These are phyloP conservation scores for Mortierella sp. DNA, from an alignment of 371 early-diverging fungal genomes.

Conservation along the genomic window DNA sequence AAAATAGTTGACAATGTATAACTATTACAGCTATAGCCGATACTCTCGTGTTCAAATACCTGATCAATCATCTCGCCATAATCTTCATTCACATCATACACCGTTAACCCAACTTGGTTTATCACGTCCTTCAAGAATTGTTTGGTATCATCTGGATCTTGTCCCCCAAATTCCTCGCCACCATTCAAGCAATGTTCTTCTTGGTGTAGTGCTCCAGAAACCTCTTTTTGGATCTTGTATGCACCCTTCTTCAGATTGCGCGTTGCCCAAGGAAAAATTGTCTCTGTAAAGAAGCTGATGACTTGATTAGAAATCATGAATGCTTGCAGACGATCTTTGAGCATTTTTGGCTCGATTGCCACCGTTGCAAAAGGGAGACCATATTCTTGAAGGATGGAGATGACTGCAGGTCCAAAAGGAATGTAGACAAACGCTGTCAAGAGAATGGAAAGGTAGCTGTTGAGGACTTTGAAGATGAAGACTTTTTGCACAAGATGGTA, in stretches of 20 bases:
- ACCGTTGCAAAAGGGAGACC: constrained; percentile 39
- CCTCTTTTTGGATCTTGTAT: constrained; percentile 48
- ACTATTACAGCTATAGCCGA: neutral
- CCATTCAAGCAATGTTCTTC: neutral
- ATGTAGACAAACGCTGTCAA: constrained; percentile 89
- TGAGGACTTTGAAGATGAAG: constrained; percentile 85
- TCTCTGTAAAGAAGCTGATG: constrained; percentile 80
- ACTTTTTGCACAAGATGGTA: constrained; percentile 81
- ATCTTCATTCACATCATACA: constrained; percentile 86
- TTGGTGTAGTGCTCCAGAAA: constrained; percentile 12
- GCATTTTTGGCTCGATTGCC: constrained; percentile 68
- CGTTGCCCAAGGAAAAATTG: constrained; percentile 75
- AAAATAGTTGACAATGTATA: no score
- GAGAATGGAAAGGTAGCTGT: constrained; percentile 82
- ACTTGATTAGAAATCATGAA: constrained; percentile 86
- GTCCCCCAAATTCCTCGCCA: constrained; percentile 30
- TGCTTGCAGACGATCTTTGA: constrained; percentile 76
- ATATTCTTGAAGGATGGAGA: constrained; percentile 27
- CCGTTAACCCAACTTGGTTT: constrained; percentile 69
- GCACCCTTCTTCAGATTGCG: constrained; percentile 59
- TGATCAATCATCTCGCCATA: constrained; percentile 93
- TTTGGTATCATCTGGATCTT: constrained; percentile 59
- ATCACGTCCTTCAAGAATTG: constrained; percentile 60
- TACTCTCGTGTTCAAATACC: constrained; percentile 47
- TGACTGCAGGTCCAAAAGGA: constrained; percentile 69